Evolutionary conservation across 179 eudicot species (phyloP).

Genomic region (Beta macrorhiza): DNA sequence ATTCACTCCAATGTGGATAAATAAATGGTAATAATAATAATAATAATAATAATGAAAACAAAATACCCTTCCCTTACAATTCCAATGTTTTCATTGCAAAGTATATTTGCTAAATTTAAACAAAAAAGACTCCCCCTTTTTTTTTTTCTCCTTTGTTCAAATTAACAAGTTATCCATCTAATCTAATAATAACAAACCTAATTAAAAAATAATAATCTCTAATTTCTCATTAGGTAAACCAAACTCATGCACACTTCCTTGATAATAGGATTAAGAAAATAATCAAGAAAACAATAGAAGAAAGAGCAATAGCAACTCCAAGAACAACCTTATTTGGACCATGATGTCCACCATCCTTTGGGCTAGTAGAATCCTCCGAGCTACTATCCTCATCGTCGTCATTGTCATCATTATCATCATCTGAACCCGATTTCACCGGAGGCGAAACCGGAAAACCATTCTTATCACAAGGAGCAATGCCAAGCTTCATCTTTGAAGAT

Average conservation of each 20-base stretch:
- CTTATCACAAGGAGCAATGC: constrained; percentile 79
- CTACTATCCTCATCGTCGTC: constrained; percentile 22
- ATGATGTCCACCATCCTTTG: constrained; percentile 34
- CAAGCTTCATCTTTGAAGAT: constrained; percentile 68
- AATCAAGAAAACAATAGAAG: constrained; percentile 73
- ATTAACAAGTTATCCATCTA: constrained; percentile 25
- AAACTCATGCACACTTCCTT: constrained; percentile 59
- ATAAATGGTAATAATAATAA: no score
- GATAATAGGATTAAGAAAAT: constrained; percentile 68
- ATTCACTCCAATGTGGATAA: background rate
- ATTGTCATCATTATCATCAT: constrained; percentile 13
- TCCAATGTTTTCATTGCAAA: constrained; percentile 26
- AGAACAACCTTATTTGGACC: constrained; percentile 92
- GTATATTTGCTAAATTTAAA: constrained; percentile 19
- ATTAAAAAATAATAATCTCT: background rate
- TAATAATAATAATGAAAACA: background rate
- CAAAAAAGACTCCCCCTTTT: background rate
- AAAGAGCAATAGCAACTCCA: constrained; percentile 81
- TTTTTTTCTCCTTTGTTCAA: constrained; percentile 5
- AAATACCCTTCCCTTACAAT: constrained; percentile 12
- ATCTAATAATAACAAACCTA: constrained; percentile 6
- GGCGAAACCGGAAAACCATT: constrained; percentile 73
- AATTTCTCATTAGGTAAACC: background rate
- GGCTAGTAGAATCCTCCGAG: constrained; percentile 33
- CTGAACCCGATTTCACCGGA: constrained; percentile 41